These are phyloP conservation scores for Stromatinia cepivora DNA, from an alignment of 2,329 filamentous ascomycete genomes.

Conservation along the genomic window DNA sequence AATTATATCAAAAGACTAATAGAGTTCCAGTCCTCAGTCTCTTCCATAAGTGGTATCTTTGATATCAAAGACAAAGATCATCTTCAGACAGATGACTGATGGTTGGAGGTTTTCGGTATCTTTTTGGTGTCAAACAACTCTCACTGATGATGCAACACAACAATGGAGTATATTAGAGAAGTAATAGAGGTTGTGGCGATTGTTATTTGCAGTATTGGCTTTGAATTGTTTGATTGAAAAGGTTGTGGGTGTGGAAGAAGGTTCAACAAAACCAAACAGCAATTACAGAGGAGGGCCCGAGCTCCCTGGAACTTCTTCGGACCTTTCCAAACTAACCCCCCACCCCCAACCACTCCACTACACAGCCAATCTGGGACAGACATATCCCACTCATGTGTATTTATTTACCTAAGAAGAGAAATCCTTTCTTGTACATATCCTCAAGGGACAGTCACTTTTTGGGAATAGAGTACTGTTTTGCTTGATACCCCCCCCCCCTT, in stretches of 20 bases:
- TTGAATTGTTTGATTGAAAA: background rate
- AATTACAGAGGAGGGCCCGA: background rate
- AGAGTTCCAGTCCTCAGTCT: background rate
- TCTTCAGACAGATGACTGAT: background rate
- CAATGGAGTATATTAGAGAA: background rate
- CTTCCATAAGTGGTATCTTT: background rate
- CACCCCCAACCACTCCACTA: background rate
- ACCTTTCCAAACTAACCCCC: background rate
- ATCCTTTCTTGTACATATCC: background rate
- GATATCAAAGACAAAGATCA: background rate
- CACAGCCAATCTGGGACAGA: background rate
- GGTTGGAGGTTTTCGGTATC: background rate
- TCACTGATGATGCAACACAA: background rate
- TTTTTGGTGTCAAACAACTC: background rate
- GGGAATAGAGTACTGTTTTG: background rate
- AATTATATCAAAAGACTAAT: background rate
- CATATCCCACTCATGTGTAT: background rate
- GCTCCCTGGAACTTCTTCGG: background rate
- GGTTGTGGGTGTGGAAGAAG: background rate
- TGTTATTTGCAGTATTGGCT: background rate
- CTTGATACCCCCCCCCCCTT: background rate
- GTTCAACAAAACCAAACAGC: background rate
- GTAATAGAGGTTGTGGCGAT: background rate
- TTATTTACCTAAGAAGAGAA: background rate
- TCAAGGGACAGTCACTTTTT: background rate